Percentiles rank a stretch among this genome's conserved stretches.
Conservation (phyloP, 805 yeast genomes). For the Kodamaea leandrae region DNA sequence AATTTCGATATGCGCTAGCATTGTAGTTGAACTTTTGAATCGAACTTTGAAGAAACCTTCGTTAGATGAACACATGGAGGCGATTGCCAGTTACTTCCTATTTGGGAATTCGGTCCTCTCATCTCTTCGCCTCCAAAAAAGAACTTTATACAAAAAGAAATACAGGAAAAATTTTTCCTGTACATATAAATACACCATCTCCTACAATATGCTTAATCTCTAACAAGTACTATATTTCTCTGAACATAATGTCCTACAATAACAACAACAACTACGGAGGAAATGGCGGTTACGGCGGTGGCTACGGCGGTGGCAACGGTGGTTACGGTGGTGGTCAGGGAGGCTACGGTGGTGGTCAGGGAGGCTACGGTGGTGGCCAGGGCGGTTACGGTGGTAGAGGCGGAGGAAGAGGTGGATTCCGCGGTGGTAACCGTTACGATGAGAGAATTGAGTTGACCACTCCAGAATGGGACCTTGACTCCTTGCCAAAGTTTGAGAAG, state of each 20-base stretch:
- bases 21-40: neutral
- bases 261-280: constrained; percentile 15
- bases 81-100: neutral
- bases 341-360: constrained; percentile 30
- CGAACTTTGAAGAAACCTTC: too few relatives aligned
- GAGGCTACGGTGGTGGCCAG: constrained; percentile 36
- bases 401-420: constrained; percentile 36
- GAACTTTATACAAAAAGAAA: constrained; percentile 7
- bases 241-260: constrained; percentile 37
- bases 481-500: constrained; percentile 88
- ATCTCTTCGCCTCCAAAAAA: constrained; percentile 6
- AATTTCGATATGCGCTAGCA: too few relatives aligned
- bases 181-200: constrained; percentile 3
- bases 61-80: too few relatives aligned
- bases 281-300: constrained; percentile 21
- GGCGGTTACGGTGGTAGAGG: constrained; percentile 35
- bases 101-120: constrained; percentile 3
- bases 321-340: constrained; percentile 14
- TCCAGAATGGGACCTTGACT: constrained; percentile 78
- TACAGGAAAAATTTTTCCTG: constrained; percentile 2
- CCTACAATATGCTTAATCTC: neutral
- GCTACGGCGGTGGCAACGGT: constrained; percentile 20
- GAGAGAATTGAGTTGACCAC: constrained; percentile 52
- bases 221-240: neutral
- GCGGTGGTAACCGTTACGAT: constrained; percentile 37